These are phyloP conservation scores for Ajuga chamaepitys DNA, from an alignment of 257 asterid species.

Conservation along the genomic window DNA sequence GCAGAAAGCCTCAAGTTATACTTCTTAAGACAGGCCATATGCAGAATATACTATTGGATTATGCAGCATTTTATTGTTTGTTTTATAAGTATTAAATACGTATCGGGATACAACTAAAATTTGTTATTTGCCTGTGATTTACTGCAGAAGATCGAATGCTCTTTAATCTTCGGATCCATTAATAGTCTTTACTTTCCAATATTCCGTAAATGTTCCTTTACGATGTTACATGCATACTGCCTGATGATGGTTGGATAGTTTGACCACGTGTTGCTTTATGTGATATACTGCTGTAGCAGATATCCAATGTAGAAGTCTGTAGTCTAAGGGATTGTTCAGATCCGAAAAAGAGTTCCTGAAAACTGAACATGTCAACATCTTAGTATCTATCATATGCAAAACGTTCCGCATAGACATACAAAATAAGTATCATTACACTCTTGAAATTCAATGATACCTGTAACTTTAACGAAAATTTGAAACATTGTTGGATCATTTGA, in stretches of 20 bases:
- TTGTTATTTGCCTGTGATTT: neutral
- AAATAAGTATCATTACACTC: neutral
- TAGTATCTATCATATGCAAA: neutral
- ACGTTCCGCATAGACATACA: neutral
- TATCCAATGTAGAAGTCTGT: too few species aligned
- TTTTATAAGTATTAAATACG: neutral
- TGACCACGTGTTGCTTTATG: too few species aligned
- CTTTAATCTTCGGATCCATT: neutral
- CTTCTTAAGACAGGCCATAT: neutral
- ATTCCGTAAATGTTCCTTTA: neutral
- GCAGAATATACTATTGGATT: slow-evolving; percentile 4
- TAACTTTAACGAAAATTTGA: neutral
- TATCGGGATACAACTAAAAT: neutral
- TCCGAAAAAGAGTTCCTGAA: neutral
- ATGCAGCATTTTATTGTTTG: neutral
- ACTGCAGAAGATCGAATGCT: neutral
- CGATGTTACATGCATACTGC: neutral
- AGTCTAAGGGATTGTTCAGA: neutral
- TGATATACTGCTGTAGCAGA: too few species aligned
- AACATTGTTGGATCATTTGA: neutral
- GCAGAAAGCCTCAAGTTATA: neutral
- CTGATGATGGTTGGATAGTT: neutral
- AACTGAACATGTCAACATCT: neutral
- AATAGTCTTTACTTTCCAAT: neutral
- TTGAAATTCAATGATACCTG: slow-evolving; percentile 2